Base-by-base conservation (phyloP, 2,329 filamentous ascomycete species). In the Corinectria fuckeliana region DNA sequence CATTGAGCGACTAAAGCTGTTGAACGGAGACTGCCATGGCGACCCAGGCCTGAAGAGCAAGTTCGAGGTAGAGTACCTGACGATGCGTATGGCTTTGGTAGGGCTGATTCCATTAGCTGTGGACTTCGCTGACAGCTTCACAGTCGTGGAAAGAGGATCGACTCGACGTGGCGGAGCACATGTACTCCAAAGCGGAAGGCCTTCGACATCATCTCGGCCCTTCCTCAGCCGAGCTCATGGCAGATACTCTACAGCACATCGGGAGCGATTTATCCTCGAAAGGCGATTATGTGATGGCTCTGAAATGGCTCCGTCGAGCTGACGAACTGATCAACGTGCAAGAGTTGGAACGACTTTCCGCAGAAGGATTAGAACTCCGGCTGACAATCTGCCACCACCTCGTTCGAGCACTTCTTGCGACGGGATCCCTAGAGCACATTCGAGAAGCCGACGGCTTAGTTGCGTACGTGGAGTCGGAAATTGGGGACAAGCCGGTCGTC, bases 131-230 rank as follows among this genome's bases (percentile, higher is more conserved):
- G 49, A 72, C 50, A 2, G 10, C 3, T 14, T 45, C 9, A 16
- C 49, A 94, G 91, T 85, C 88, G 26, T 96, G 89, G 88, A 87
- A 88, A 67, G 88, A 93, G 70, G 81, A 85, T 38, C 85, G 89
- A 38, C 80, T 90, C 13, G 90, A 94, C 57, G 84, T 93, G 47
- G 91, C 91, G 25, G 91, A 96, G 54, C 87, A 92, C 73, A 87
- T 95, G 81, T 93, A 89, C 73, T 75, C 75, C 32, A 91, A 91
- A 67, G 75, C 86, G 2, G 76, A 78, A 67, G 76, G 61, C n/a
- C 73, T 76, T 9, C 73, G 67, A 34, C 69, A 68, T 20, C 68
- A 51, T 1, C 71, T 85, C 2, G 81, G 88, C 41, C 74, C 82
- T 0, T 62, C 74, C 2, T 81, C 81, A 1, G 80, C 82, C 2